Base-by-base conservation (phyloP, 2,329 filamentous ascomycete genomes). In the Emmonsia crescens region DNA sequence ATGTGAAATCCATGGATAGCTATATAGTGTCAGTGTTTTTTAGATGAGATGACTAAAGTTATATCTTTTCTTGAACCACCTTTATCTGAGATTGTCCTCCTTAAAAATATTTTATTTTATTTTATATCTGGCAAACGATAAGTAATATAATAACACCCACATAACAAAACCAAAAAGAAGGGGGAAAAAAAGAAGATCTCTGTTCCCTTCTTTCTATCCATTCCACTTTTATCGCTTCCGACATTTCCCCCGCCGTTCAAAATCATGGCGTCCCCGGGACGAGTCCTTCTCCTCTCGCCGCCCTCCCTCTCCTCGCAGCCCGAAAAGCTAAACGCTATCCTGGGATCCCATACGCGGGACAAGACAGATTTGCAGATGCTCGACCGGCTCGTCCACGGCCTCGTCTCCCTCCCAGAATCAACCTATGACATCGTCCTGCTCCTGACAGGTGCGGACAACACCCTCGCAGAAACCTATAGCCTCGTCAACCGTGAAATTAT, bases 311-410 rank as follows among this genome's bases (percentile, higher is more conserved):
- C 94, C 67, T 85, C 90, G 61, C 88, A 96, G 75, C 89, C 92
- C 67, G 87, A 90, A 67, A 85, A 85, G 69, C 82, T 97, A 66
- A 83, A 85, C 66, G 78, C 80, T 67, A 80, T 94, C 64, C 84
- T 96, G 70, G 80, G 85, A 63, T 79, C 85, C 62, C 86, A 90
- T 78, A 86, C 94, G 74, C 87, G 91, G 71, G 78, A 82, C 65
- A 80, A 83, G 54, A 93, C 91, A 64, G 94, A 99, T 72, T 82
- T 99, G 60, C 94, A 97, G 76, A 99, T 99, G 94, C 88, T 99
- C 64, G 94, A 99, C 78, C 90, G 94, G 59, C 83, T 99, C 48
- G 85, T 89, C 1, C 84, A 89, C 42, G 91, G 91, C 64, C 81
- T 96, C 44, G 89, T 94, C 62, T 80, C 85, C 8, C 85, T 99